Base-by-base conservation (phyloP, 768 basidiomycete genomes). In the Boletus sp. region DNA sequence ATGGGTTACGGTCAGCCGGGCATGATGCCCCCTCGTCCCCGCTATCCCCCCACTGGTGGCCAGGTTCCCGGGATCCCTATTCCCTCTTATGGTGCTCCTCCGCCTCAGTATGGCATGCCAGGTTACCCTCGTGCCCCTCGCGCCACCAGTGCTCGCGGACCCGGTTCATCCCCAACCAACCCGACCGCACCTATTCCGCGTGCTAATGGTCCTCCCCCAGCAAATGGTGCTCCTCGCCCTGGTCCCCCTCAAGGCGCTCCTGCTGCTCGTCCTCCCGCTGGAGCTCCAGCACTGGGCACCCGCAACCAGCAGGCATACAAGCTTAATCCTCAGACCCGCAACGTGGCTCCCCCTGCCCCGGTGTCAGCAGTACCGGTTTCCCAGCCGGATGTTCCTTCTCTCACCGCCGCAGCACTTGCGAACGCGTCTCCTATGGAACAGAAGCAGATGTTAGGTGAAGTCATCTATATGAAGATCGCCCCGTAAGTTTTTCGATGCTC, bases 381-480 rank as follows among this genome's bases (percentile, higher is more conserved):
- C n/a, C 65, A 80, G 49, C 68, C 79, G 4, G 79, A 80, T 19
- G 76, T 79, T 40, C 74, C 85, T 23, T 72, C 75, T 54, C 80
- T 91, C 55, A 84, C 82, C 45, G 76, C 91, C 21, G 79, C 84
- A 65, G 66, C 79, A 10, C 77, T 89, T 56, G 81, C 81, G 40
- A 78, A 66, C 57, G 83, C 83, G 23, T 73, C 79, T 45, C 83
- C 85, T 34, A 76, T 79, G 71, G 96, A 98, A 74, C 94, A 98
- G 83, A 99, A 99, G 80, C 97, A 99, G 74, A 93, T 98, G 88
- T 80, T 99, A 45, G 97, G 97, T 63, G 97, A 99, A 75, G 84
- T 90, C 47, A 84, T 98, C 63, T 98, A 98, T 77, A 87, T 96
- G 82, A 88, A 84, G 69, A 95, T 98, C 60, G 82, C 79, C 54